phyloP scores from a whole-genome alignment of 73 alveolate genomes.

The Symbiodinium natans region DNA sequence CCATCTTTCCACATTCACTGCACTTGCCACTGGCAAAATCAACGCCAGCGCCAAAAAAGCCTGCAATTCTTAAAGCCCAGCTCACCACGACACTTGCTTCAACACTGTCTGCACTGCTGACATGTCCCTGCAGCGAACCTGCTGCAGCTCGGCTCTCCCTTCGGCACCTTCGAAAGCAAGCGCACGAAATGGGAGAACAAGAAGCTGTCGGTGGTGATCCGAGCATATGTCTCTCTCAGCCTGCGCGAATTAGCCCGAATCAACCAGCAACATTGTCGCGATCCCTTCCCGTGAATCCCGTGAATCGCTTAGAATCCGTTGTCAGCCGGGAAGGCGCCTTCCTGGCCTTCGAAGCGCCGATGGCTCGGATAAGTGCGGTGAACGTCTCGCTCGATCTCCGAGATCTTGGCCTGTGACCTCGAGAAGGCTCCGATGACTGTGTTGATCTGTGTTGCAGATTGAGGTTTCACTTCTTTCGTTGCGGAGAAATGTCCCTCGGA shows the following conservation, averaged over 20 bases:
- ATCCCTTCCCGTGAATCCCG: too few relatives aligned
- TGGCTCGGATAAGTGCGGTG: slow-evolving; percentile 86
- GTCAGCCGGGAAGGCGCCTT: neutral
- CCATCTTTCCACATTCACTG: too few relatives aligned
- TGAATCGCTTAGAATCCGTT: too few relatives aligned
- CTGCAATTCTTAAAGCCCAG: too few relatives aligned
- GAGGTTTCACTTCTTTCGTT: neutral
- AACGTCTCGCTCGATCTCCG: slow-evolving; percentile 77
- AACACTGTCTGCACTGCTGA: neutral
- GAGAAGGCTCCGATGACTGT: neutral
- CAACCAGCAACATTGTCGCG: too few relatives aligned
- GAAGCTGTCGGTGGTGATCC: too few relatives aligned
- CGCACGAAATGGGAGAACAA: too few relatives aligned
- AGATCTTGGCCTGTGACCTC: slow-evolving; percentile 48
- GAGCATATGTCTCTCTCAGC: too few relatives aligned
- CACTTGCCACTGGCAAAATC: too few relatives aligned
- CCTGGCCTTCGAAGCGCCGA: slow-evolving; percentile 44
- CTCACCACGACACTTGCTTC: neutral
- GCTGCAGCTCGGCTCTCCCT: slow-evolving; percentile 5
- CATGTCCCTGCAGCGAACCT: neutral
- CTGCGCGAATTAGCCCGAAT: neutral
- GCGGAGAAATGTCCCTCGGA: neutral
- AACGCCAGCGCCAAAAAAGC: too few relatives aligned
- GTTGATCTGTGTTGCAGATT: neutral
- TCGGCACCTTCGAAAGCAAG: neutral